These are phyloP conservation scores for Tuber aestivum DNA, from an alignment of 495 filamentous ascomycete species.

Conservation along the genomic window DNA sequence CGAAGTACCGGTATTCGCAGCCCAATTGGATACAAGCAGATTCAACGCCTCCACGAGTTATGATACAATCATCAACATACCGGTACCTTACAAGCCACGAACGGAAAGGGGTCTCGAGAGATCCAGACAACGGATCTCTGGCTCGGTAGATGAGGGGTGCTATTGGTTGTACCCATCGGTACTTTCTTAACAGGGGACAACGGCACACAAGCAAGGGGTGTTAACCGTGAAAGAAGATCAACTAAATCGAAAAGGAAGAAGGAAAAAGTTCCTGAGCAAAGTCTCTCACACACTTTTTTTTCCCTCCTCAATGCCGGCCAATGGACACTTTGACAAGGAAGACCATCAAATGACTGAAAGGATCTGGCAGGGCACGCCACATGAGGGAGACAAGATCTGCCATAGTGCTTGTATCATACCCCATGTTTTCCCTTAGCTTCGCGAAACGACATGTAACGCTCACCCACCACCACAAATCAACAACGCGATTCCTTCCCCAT, in stretches of 20 bases:
- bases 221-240: not conserved
- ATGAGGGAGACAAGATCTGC: conserved; percentile 3
- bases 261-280: not conserved
- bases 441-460: not conserved
- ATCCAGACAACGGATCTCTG: not conserved
- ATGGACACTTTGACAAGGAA: not conserved
- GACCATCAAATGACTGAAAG: not conserved
- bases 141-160: not conserved
- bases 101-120: not conserved
- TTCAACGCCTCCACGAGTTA: not conserved
- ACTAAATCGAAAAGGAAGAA: not conserved
- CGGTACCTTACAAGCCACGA: not conserved
- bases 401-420: too few relatives aligned
- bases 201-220: not conserved
- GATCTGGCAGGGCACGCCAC: not conserved
- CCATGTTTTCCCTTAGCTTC: not conserved
- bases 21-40: not conserved
- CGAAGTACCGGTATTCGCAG: not conserved
- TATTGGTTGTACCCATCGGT: not conserved
- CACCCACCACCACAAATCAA: not conserved
- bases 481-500: not conserved
- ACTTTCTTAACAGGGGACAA: not conserved
- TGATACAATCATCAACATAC: not conserved
- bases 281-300: not conserved
- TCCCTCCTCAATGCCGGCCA: not conserved